Conservation (phyloP, 2,329 filamentous ascomycete genomes). For the Alternaria panax region DNA sequence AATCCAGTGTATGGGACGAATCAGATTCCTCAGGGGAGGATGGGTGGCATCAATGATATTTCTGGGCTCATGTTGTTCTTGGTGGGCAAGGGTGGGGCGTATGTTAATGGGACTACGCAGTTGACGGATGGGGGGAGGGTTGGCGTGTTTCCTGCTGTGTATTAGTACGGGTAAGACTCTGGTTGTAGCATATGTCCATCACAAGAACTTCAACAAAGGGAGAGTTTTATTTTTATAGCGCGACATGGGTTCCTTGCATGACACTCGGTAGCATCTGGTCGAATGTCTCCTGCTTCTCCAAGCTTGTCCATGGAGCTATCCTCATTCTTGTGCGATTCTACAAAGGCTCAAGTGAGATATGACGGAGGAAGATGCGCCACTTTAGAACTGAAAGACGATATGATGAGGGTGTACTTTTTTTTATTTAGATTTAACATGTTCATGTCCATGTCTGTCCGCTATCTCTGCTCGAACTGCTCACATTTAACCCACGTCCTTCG, state of each 20-base stretch:
- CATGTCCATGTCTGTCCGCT: not conserved
- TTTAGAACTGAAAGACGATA: no score
- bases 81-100: conserved; percentile 59
- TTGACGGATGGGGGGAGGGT: conserved; percentile 57
- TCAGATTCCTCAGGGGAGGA: conserved; percentile 51
- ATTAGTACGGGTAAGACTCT: conserved; percentile 26
- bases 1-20: conserved; percentile 41
- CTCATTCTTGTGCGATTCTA: no score
- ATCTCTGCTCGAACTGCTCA: not conserved
- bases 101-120: conserved; percentile 62
- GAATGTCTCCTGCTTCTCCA: no score
- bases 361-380: no score
- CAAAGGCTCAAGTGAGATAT: no score
- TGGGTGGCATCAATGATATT: conserved; percentile 56
- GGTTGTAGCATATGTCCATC: no score
- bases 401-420: not conserved
- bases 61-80: conserved; percentile 60
- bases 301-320: no score
- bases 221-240: no score
- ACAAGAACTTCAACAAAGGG: no score
- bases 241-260: no score
- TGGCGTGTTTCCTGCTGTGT: conserved; percentile 44
- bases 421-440: no score
- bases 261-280: no score
- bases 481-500: not conserved